These are phyloP conservation scores for Peronosclerospora sorghi DNA, from an alignment of 352 stramenopile species.

Conservation along the genomic window DNA sequence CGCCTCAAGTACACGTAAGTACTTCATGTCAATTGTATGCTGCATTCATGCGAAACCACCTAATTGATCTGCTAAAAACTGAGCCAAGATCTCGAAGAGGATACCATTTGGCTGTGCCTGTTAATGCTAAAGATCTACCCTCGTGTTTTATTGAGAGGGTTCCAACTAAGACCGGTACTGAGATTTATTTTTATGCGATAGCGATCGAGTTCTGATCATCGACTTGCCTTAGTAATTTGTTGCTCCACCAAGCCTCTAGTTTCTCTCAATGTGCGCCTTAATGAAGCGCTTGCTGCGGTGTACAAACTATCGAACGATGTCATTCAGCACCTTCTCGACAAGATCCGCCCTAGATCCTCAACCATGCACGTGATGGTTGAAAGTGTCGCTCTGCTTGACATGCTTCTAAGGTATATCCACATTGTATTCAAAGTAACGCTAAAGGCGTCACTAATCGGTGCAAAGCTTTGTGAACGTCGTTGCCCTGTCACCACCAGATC, in stretches of 20 bases:
- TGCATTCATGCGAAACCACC: not conserved
- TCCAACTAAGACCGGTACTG: slow-evolving; percentile 42
- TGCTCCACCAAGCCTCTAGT: slow-evolving; percentile 85
- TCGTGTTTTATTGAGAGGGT: slow-evolving; percentile 56
- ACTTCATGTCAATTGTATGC: not conserved
- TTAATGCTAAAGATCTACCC: slow-evolving; percentile 46
- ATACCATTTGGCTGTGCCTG: slow-evolving; percentile 59
- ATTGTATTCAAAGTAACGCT: not conserved
- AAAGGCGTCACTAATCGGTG: not conserved
- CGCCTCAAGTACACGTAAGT: slow-evolving; percentile 73
- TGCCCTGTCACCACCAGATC: slow-evolving; percentile 53
- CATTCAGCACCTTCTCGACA: slow-evolving; percentile 73
- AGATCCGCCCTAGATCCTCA: slow-evolving; percentile 60
- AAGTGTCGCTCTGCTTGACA: slow-evolving; percentile 85
- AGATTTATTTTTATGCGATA: not conserved
- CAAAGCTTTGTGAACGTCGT: slow-evolving; percentile 84
- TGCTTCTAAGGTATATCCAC: slow-evolving; percentile 69
- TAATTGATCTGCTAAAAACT: not conserved
- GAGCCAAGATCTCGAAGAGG: slow-evolving; percentile 37
- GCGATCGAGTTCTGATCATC: slow-evolving; percentile 5
- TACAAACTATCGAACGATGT: slow-evolving; percentile 85
- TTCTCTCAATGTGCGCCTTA: slow-evolving; percentile 73
- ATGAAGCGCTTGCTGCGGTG: slow-evolving; percentile 72
- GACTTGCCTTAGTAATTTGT: slow-evolving; percentile 35
- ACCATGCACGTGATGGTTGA: slow-evolving; percentile 83